Evolutionary conservation across 164 flowering plant genomes (phyloP).

Genomic region (Santalum album): DNA sequence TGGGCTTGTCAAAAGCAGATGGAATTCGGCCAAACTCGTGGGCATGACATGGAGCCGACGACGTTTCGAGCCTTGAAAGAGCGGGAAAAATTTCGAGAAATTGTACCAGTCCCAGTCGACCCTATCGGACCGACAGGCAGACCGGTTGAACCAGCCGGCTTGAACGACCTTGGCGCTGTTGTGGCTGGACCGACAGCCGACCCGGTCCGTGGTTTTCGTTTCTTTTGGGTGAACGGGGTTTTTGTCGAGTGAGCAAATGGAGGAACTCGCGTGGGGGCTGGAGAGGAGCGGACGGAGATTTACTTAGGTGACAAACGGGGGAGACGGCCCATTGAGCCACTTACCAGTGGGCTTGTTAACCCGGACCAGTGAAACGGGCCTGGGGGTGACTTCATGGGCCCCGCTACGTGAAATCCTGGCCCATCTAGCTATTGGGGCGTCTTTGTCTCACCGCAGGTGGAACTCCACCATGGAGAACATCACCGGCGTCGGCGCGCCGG

Average conservation of each 20-base stretch:
- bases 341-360: slow-evolving; percentile 22
- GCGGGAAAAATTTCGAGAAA: background rate
- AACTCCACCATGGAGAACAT: slow-evolving; percentile 26
- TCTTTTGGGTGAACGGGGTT: slow-evolving; percentile 29
- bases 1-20: background rate
- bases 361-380: slow-evolving; percentile 12
- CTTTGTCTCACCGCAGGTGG: slow-evolving; percentile 32
- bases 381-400: slow-evolving; percentile 16
- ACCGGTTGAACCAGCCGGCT: too few species aligned
- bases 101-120: slow-evolving; percentile 8
- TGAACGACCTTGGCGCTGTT: background rate
- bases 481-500: slow-evolving; percentile 25
- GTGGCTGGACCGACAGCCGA: slow-evolving; percentile 19
- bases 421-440: slow-evolving; percentile 22
- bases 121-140: slow-evolving; percentile 7
- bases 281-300: slow-evolving; percentile 16
- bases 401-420: slow-evolving; percentile 17
- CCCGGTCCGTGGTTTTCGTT: slow-evolving; percentile 19
- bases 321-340: slow-evolving; percentile 10
- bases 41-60: slow-evolving; percentile 8
- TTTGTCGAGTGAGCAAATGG: slow-evolving; percentile 13
- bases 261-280: slow-evolving; percentile 21
- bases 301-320: slow-evolving; percentile 20
- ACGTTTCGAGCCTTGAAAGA: background rate
- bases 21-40: slow-evolving; percentile 12